Evolutionary conservation across 352 stramenopile genomes (phyloP), one percentile per base, ranked within the genome.

Genomic region (Phytophthora agathidicida): DNA sequence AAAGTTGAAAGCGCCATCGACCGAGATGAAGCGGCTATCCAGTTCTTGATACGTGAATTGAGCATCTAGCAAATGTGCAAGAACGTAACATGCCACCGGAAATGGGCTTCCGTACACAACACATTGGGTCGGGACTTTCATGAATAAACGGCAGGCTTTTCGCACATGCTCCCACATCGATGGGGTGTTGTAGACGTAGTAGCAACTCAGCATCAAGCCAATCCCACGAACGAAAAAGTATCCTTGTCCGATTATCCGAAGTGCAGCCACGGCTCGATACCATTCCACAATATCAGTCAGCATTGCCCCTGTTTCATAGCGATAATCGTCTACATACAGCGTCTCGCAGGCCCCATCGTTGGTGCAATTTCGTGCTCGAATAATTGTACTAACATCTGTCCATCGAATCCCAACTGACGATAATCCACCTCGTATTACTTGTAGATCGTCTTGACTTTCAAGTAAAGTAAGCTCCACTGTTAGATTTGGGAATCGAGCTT

Each of bases 71-170:
- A 71, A 19, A 28, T 89, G 75, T 1, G 75, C 75, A 0, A 78
- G 7, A 2, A 71, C 47, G 58, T 85, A 89, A 47, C 67, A 74
- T 0, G 46, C 8, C 1, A 85, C 61, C 1, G 79, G 79, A 10
- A 86, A 64, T 0, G 54, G 42, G 23, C 69, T 79, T 6, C 76
- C 76, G 36, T 79, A 85, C n/a, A 86, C 60, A 5, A 88, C 57
- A 27, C 70, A 78, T 37, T 88, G 75, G 13, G 58, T 79, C 2
- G 78, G 75, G 13, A 77, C 42, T 30, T 46, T 74, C 9, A 75
- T 55, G 20, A 88, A 75, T 5, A 83, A 20, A 3, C 22, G 7
- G 14, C 56, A 13, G 17, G 65, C 28, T 38, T 50, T 53, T 33
- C 36, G 22, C 14, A 69, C 1, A 8, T 11, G 28, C 0, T 31